These are phyloP conservation scores for Picochlorum sp. DNA, from an alignment of 139 green algal species.

Conservation along the genomic window DNA sequence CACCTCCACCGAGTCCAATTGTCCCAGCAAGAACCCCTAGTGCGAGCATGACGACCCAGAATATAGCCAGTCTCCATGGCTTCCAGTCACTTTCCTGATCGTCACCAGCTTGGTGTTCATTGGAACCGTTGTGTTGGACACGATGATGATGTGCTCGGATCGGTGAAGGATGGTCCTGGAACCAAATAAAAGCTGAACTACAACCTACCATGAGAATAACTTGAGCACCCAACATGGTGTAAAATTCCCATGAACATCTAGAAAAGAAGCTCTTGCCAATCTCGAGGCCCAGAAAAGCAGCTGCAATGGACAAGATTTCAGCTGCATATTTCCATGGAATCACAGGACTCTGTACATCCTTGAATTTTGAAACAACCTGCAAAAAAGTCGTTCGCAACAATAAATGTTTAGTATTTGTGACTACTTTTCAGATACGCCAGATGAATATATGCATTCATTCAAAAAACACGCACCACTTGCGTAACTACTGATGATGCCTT, in stretches of 20 bases:
- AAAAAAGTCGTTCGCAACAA: no score
- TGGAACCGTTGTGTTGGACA: background rate
- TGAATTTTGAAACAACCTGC: no score
- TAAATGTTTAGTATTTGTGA: no score
- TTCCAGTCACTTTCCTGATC: background rate
- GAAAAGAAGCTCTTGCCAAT: constrained; percentile 5
- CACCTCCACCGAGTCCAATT: constrained; percentile 3
- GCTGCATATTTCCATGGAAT: constrained; percentile 1
- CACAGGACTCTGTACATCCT: background rate
- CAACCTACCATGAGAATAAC: background rate
- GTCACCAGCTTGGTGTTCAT: background rate
- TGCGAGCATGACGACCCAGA: background rate
- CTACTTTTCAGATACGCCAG: no score
- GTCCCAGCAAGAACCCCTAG: constrained; percentile 1
- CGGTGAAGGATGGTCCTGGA: background rate
- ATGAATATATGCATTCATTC: no score
- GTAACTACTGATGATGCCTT: no score
- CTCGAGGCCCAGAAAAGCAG: background rate
- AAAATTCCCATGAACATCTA: constrained; percentile 7
- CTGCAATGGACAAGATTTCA: background rate
- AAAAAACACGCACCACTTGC: no score
- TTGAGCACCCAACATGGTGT: constrained; percentile 2
- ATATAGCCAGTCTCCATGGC: background rate
- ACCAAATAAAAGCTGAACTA: background rate
- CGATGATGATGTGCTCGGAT: background rate